Evolutionary conservation across 177 flowering plant species (phyloP).

Genomic region (Vitis hybrid): DNA sequence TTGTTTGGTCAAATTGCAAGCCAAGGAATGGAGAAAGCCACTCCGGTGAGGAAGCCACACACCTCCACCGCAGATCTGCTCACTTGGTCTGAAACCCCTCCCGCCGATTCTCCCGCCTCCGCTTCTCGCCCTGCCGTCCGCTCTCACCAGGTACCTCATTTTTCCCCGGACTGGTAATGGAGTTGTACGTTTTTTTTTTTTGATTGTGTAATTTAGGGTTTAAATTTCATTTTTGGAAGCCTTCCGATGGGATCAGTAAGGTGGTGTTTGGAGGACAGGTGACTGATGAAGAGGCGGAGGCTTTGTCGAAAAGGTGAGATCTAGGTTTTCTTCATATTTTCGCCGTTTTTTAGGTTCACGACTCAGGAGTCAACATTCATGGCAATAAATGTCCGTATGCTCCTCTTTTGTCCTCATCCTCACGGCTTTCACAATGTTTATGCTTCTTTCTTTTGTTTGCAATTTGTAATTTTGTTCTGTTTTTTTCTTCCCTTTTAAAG

Average conservation of each 20-base stretch:
- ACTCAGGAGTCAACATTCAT: not conserved
- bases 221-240: slow-evolving; percentile 38
- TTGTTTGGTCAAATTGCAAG: not conserved
- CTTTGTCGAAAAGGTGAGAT: slow-evolving; percentile 80
- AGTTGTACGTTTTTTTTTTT: not conserved
- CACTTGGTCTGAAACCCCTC: slow-evolving; percentile 73
- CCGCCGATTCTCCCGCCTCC: slow-evolving; percentile 38
- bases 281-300: slow-evolving; percentile 82
- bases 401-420: not conserved
- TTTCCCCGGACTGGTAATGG: not conserved
- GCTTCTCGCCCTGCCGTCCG: slow-evolving; percentile 53
- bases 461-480: not conserved
- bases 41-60: slow-evolving; percentile 92
- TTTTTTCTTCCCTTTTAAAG: not conserved
- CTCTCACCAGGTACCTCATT: slow-evolving; percentile 55
- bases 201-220: slow-evolving; percentile 2
- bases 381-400: slow-evolving; percentile 1
- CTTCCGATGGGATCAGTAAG: slow-evolving; percentile 82
- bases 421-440: not conserved
- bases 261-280: slow-evolving; percentile 92
- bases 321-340: slow-evolving; percentile 21
- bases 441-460: not conserved
- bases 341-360: not conserved
- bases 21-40: slow-evolving; percentile 61
- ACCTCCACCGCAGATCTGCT: slow-evolving; percentile 94